phyloP scores from a whole-genome alignment of 805 yeast species.

The Priceomyces haplophilus region DNA sequence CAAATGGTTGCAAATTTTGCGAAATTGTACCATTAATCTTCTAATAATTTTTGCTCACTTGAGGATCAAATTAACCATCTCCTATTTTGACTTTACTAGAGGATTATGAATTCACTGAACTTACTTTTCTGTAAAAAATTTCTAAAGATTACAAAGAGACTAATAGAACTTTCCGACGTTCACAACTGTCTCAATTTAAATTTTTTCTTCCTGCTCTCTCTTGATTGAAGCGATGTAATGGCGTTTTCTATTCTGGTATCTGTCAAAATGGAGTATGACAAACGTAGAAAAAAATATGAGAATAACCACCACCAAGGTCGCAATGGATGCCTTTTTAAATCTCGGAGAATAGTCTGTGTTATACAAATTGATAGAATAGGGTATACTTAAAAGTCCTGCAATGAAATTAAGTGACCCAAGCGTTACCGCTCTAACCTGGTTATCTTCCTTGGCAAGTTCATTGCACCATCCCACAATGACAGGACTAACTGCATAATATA shows the following conservation, averaged over 20 bases:
- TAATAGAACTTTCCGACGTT: too few relatives aligned
- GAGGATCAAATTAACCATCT: too few relatives aligned
- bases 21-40: too few relatives aligned
- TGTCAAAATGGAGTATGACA: neutral
- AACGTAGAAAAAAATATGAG: neutral
- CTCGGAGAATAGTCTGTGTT: slow-evolving; percentile 51
- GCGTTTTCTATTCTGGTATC: neutral
- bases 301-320: neutral
- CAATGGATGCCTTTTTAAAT: slow-evolving; percentile 42
- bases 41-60: too few relatives aligned
- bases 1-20: too few relatives aligned
- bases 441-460: slow-evolving; percentile 53
- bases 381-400: slow-evolving; percentile 59
- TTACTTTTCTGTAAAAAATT: too few relatives aligned
- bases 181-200: too few relatives aligned
- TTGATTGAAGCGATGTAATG: neutral
- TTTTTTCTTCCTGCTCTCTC: too few relatives aligned
- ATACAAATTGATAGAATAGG: slow-evolving; percentile 59
- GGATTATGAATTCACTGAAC: too few relatives aligned
- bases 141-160: too few relatives aligned
- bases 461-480: slow-evolving; percentile 65
- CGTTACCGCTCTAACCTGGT: slow-evolving; percentile 62
- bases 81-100: too few relatives aligned
- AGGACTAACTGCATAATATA: slow-evolving; percentile 58
- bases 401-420: slow-evolving; percentile 67